Evolutionary conservation across 805 yeast genomes (phyloP), one percentile per base, ranked within the genome.

Genomic region (Saccharomyces paradoxus): DNA sequence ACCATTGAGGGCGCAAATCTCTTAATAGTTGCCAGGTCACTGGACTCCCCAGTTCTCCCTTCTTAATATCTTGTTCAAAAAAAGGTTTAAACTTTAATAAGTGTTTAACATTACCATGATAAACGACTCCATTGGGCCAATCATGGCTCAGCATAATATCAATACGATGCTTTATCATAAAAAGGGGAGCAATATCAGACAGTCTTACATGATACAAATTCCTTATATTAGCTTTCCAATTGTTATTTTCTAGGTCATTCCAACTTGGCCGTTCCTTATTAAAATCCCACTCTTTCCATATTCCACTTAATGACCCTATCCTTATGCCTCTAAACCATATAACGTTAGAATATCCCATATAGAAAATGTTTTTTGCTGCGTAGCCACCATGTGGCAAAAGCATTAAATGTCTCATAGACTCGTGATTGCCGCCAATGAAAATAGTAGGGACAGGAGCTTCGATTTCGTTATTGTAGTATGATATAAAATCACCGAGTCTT

Each of bases 381-480:
- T 92, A 94, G 0, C 99, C 99, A 12, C 99, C 99, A 66, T 77
- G 79, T 56, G 80, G 81, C 55, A 91, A 71, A 60, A 87, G 89
- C 56, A 79, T 74, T 58, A 94, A 65, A 66, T 87, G 88, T 56
- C 84, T 81, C 55, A 95, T 87, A 3, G 94, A 83, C 66, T 94
- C 99, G 65, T 94, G 99, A 70, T 94, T 94, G 0, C 99, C 99
- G 2, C 99, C 98, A 46, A 94, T 81, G 60, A 92, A 86, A 0
- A 94, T 60, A 0, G 98, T 92, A 31, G 82, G 69, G 1, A 86
- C 76, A 0, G 97, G 96, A 0, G 96, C 96, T 29, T 52, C 68
- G 47, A 44, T 44, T 49, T 71, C 73, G 21, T 62, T 59, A 0
- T 92, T 89, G 0, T 87, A 88, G 67, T 90, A 92, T 26, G 78